Percentiles rank a stretch among this genome's conserved stretches.
Evolutionary conservation across 2,329 filamentous ascomycete genomes (phyloP).

Genomic region (Cladophialophora chaetospira): DNA sequence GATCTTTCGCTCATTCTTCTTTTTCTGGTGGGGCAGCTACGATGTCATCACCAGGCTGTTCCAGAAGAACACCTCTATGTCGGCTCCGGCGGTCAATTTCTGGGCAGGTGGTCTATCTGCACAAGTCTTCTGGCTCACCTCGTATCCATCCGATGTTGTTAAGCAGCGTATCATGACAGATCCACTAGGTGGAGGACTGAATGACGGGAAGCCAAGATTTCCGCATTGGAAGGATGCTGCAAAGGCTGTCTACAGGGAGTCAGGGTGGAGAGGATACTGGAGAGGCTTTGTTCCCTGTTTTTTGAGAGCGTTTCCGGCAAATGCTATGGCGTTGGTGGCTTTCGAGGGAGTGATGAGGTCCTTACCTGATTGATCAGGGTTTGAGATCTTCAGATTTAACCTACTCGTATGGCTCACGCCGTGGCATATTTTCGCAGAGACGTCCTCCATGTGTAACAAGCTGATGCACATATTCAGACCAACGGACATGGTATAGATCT

Average conservation of each 20-base stretch:
- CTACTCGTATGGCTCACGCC: too few species aligned
- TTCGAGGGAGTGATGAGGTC: slow-evolving; percentile 88
- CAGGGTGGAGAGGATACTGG: slow-evolving; percentile 81
- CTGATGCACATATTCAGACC: too few species aligned
- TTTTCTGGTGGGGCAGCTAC: slow-evolving; percentile 98
- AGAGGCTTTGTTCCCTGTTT: slow-evolving; percentile 93
- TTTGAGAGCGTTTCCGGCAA: slow-evolving; percentile 89
- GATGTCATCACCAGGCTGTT: slow-evolving; percentile 76
- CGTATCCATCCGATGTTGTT: slow-evolving; percentile 88
- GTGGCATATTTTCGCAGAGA: not conserved
- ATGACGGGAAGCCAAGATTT: slow-evolving; percentile 70
- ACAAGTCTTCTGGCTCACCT: slow-evolving; percentile 91
- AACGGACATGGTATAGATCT: too few species aligned
- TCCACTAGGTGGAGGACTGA: slow-evolving; percentile 70
- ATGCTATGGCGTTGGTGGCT: slow-evolving; percentile 87
- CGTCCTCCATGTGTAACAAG: too few species aligned
- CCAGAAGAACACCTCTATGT: slow-evolving; percentile 66
- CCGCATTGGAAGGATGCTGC: slow-evolving; percentile 79
- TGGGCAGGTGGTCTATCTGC: slow-evolving; percentile 94
- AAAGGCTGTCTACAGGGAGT: slow-evolving; percentile 71
- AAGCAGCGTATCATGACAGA: slow-evolving; percentile 99
- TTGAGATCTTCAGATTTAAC: too few species aligned
- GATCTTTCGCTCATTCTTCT: slow-evolving; percentile 90
- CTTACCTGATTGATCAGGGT: slow-evolving; percentile 39
- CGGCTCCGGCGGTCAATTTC: slow-evolving; percentile 84